phyloP scores from a whole-genome alignment of 1,284 basidiomycete genomes.

The Phlebopus sp. region DNA sequence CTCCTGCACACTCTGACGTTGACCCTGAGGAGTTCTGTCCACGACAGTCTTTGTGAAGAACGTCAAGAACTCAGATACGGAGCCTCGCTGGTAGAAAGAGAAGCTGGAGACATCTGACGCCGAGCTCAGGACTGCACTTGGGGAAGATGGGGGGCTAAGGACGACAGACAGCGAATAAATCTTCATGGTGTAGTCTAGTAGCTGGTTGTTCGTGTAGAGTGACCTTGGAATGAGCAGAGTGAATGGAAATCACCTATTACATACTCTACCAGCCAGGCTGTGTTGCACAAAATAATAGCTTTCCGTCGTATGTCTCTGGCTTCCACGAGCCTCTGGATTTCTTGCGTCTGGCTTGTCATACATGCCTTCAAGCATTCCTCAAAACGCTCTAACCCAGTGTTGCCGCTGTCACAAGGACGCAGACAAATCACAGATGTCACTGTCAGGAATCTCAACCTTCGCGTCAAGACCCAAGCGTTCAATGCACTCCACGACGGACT shows the following conservation, averaged over 20 bases:
- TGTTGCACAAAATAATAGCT: too few relatives aligned
- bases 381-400: slow-evolving; percentile 16
- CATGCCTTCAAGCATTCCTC: slow-evolving; percentile 22
- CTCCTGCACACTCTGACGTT: slow-evolving; percentile 93
- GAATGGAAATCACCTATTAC: neutral
- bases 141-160: slow-evolving; percentile 52
- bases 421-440: slow-evolving; percentile 20
- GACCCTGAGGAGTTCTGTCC: slow-evolving; percentile 83
- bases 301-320: slow-evolving; percentile 25
- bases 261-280: too few relatives aligned
- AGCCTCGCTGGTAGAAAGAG: slow-evolving; percentile 90
- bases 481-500: slow-evolving; percentile 52
- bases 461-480: slow-evolving; percentile 51
- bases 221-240: neutral
- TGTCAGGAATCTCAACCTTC: slow-evolving; percentile 40
- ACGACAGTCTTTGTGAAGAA: slow-evolving; percentile 94
- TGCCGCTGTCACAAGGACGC: slow-evolving; percentile 23
- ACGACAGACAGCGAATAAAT: slow-evolving; percentile 66
- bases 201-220: slow-evolving; percentile 11
- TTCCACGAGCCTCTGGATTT: slow-evolving; percentile 19
- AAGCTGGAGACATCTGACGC: slow-evolving; percentile 89
- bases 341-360: slow-evolving; percentile 25
- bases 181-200: slow-evolving; percentile 57
- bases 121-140: slow-evolving; percentile 65
- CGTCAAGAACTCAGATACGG: slow-evolving; percentile 83